Percentiles rank a stretch among this genome's conserved stretches.
Evolutionary conservation across 257 asterid genomes (phyloP).

Genomic region (Dorcoceras hygrometricum): DNA sequence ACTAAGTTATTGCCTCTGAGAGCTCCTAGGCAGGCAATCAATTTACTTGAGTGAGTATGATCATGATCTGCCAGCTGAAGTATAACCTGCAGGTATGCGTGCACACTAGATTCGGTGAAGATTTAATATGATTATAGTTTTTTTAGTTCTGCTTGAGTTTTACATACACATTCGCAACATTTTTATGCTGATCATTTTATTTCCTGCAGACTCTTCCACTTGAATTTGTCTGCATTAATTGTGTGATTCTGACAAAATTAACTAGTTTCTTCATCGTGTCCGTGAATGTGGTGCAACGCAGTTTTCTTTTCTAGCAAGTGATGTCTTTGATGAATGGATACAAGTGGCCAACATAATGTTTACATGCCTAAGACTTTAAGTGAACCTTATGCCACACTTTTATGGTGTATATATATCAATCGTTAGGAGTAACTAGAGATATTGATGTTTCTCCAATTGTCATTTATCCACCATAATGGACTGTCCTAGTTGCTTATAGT

Average conservation of each 20-base stretch:
- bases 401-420: not conserved
- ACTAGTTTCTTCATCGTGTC: not conserved
- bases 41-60: slow-evolving; percentile 4
- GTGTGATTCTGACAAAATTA: not conserved
- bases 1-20: slow-evolving; percentile 7
- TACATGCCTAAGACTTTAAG: not conserved
- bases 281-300: no score
- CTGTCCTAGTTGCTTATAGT: slow-evolving; percentile 14
- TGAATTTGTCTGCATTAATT: no score
- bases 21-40: slow-evolving; percentile 16
- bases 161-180: not conserved
- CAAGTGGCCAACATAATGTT: not conserved
- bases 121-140: no score
- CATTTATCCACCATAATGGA: not conserved
- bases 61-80: not conserved
- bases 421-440: not conserved
- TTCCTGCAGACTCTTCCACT: not conserved
- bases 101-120: not conserved
- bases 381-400: slow-evolving; percentile 4
- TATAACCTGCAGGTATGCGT: not conserved
- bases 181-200: not conserved
- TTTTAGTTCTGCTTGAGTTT: not conserved
- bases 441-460: no score
- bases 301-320: no score
- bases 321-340: not conserved